phyloP scores from a whole-genome alignment of 306 rosid species.

The Delonix regia region DNA sequence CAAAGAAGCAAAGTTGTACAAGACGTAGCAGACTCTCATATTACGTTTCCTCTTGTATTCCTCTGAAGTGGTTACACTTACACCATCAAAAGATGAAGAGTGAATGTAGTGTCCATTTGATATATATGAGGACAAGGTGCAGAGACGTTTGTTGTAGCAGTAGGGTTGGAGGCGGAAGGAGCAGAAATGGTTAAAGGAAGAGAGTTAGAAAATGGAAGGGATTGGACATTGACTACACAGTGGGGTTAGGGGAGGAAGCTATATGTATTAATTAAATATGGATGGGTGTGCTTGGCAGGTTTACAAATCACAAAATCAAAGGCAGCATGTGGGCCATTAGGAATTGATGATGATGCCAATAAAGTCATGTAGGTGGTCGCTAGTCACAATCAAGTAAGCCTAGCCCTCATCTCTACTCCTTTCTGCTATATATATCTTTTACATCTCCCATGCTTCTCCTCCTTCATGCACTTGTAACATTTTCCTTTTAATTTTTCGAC shows the following conservation, averaged over 20 bases:
- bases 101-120: not conserved
- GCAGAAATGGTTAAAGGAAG: not conserved
- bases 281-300: not conserved
- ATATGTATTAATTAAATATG: not conserved
- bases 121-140: no score
- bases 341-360: constrained; percentile 41
- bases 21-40: not conserved
- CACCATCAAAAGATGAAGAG: not conserved
- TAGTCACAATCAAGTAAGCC: constrained; percentile 44
- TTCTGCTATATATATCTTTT: no score
- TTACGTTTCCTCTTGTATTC: not conserved
- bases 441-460: no score
- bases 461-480: no score
- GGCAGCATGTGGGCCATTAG: not conserved
- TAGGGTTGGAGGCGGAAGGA: no score
- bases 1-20: constrained; percentile 12
- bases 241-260: not conserved
- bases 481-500: no score
- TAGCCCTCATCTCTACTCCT: no score
- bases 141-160: not conserved
- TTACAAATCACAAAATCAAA: not conserved
- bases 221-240: not conserved
- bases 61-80: not conserved
- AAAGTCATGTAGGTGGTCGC: constrained; percentile 39
- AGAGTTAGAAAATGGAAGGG: not conserved